Evolutionary conservation across 192 early-diverging fungal genomes (phyloP).

Genomic region (Backusella mclennaniae): DNA sequence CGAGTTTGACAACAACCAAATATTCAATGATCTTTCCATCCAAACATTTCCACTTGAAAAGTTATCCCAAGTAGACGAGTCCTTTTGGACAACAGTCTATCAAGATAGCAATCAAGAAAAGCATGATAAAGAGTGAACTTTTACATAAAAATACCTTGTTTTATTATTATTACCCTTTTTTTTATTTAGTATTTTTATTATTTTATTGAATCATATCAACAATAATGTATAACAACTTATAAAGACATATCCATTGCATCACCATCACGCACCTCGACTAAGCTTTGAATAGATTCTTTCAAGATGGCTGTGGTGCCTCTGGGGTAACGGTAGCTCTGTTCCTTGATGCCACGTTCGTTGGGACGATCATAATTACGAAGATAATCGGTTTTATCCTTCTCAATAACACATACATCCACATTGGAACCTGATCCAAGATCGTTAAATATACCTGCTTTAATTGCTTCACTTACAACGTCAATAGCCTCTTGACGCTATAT

Average conservation of each 20-base stretch:
- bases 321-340: conserved; percentile 76
- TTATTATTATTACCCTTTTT: not conserved
- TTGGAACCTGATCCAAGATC: conserved; percentile 97
- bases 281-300: conserved; percentile 47
- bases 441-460: conserved; percentile 98
- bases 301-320: conserved; percentile 59
- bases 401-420: conserved; percentile 93
- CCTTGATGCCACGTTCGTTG: conserved; percentile 85
- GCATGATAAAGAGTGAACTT: not conserved
- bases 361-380: conserved; percentile 84
- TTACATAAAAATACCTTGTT: not conserved
- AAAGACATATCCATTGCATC: conserved; percentile 62
- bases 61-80: conserved; percentile 2
- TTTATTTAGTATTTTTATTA: not conserved
- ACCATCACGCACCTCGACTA: conserved; percentile 62
- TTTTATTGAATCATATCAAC: too few relatives aligned
- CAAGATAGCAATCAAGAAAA: not conserved
- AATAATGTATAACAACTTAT: conserved; percentile 7
- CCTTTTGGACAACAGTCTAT: conserved; percentile 12
- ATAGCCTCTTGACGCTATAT: conserved; percentile 84
- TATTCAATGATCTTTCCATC: conserved; percentile 38
- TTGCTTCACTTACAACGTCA: conserved; percentile 87
- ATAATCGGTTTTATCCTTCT: conserved; percentile 79
- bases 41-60: conserved; percentile 24
- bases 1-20: conserved; percentile 35